phyloP scores from a whole-genome alignment of 2,329 filamentous ascomycete species.

The Taxawa tesnikishii region DNA sequence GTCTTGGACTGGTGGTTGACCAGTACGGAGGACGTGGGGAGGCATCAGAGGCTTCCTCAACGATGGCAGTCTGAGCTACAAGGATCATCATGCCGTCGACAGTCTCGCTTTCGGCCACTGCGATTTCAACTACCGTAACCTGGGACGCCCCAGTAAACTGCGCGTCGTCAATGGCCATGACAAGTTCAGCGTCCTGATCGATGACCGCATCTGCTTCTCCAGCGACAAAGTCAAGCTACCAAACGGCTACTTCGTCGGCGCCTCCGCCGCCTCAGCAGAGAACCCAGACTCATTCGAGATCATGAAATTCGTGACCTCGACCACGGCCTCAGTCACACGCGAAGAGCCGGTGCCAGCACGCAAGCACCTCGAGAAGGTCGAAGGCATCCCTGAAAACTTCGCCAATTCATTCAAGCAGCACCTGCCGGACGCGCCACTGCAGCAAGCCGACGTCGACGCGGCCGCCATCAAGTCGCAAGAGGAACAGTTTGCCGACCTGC shows the following conservation, averaged over 20 bases:
- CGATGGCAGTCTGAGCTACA: conserved; percentile 73
- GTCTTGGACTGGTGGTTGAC: conserved; percentile 78
- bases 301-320: conserved; percentile 71
- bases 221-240: conserved; percentile 67
- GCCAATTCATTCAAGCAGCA: conserved; percentile 6
- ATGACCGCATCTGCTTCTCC: conserved; percentile 72
- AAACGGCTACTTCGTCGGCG: conserved; percentile 66
- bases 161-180: conserved; percentile 56
- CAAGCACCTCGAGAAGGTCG: conserved; percentile 13
- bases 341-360: conserved; percentile 18
- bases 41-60: conserved; percentile 88
- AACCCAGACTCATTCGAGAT: conserved; percentile 91
- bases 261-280: conserved; percentile 80
- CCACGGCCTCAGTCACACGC: conserved; percentile 14
- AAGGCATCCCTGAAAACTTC: conserved; percentile 17
- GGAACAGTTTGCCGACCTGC: conserved; percentile 69
- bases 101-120: conserved; percentile 88
- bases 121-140: conserved; percentile 79
- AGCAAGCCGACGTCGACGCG: conserved; percentile 22
- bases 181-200: conserved; percentile 66
- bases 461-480: conserved; percentile 28
- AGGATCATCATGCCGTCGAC: conserved; percentile 63
- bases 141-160: conserved; percentile 70
- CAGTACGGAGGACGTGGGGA: conserved; percentile 67
- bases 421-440: conserved; percentile 29